These are phyloP conservation scores for Xylaria sp. DNA, from an alignment of 2,329 filamentous ascomycete genomes.

Conservation along the genomic window DNA sequence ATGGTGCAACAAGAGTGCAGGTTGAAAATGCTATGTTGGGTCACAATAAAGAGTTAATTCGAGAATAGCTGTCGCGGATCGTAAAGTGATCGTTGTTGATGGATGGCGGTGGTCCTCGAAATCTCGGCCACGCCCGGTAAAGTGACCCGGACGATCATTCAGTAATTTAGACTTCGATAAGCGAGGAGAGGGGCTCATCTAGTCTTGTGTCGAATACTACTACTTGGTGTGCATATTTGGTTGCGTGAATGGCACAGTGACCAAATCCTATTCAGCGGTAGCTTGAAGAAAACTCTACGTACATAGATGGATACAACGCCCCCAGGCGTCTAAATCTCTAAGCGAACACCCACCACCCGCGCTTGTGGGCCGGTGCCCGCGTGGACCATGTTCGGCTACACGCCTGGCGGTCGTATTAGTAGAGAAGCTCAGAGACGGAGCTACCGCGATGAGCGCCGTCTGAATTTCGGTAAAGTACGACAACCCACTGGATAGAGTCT, in stretches of 20 bases:
- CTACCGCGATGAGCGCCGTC: constrained; percentile 12
- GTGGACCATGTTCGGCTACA: constrained; percentile 11
- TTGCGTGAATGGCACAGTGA: constrained; percentile 20
- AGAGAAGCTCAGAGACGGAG: constrained; percentile 11
- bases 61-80: constrained; percentile 1
- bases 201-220: constrained; percentile 12
- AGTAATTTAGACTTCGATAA: constrained; percentile 35
- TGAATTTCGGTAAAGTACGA: constrained; percentile 24
- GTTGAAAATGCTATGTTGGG: constrained; percentile 3
- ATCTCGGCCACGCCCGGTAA: constrained; percentile 31
- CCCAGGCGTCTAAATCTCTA: constrained; percentile 37
- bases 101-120: constrained; percentile 16
- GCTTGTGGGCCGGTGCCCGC: constrained; percentile 31
- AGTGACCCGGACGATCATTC: constrained; percentile 25
- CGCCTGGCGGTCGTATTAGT: constrained; percentile 13
- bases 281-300: background rate
- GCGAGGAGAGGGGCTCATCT: constrained; percentile 29
- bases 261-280: constrained; percentile 17
- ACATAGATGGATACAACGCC: background rate
- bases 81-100: background rate
- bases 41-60: constrained; percentile 12
- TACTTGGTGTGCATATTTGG: constrained; percentile 7
- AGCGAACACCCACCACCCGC: constrained; percentile 30
- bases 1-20: constrained; percentile 11
- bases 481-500: constrained; percentile 22